Base-by-base conservation (phyloP, 2,329 filamentous ascomycete genomes). In the Pestalotiopsis sp. region DNA sequence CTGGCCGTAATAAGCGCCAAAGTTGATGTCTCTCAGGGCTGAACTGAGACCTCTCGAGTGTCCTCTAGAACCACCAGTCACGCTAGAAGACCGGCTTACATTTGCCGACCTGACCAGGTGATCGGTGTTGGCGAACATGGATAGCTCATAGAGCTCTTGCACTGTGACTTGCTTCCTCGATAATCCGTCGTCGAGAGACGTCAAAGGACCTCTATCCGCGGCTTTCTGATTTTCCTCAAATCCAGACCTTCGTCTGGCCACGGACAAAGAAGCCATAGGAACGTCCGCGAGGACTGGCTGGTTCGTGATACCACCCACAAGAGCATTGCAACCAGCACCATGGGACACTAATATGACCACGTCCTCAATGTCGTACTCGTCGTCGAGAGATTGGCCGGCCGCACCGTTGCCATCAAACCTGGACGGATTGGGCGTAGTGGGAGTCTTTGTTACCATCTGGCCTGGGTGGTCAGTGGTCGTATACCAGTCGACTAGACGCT, bases 241-340 rank as follows among this genome's bases (percentile, higher is more conserved):
- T 38, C 78, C 80, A 0, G 82, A 80, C 69, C 90, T 91, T 64
- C 90, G 87, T 17, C 91, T 86, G 4, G 95, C 95, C 90, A 98
- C 92, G 1, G 95, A 98, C 63, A 99, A 85, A 3, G 95, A 97
- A 0, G 95, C 93, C 81, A 97, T 93, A 36, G 91, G 92, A 17
- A 98, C 92, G 77, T 98, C 95, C 75, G 97, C 89, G 14, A 99
- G 86, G 0, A 97, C 94, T 0, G 96, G 95, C 75, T 97, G 93
- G 70, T 95, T 93, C 0, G 95, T 97, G 72, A 99, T 88, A 31
- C 94, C 94, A 13, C 95, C 94, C 71, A 99, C 95, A 59, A 99
- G 82, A 2, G 96, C 96, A 81, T 99, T 99, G 81, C 95, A 97
- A 52, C 96, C 96, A 14, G 96, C 96, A 27, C 95, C 95, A 77